Conservation (phyloP, 2,329 filamentous ascomycete genomes). For the Monilinia fructicola region DNA sequence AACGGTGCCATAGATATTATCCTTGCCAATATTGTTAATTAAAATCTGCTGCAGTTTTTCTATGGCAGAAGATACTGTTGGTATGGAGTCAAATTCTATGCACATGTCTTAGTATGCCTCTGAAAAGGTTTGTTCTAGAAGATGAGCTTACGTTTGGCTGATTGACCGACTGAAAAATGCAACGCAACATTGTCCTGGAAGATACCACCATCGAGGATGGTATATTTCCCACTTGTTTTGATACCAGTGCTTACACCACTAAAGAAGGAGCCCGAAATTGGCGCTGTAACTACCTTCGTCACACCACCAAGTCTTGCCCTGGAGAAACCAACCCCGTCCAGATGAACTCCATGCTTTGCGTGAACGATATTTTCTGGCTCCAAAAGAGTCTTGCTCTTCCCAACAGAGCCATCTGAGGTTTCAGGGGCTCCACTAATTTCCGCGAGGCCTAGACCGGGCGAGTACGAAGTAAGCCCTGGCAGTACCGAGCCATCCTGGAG, state of each 20-base stretch:
- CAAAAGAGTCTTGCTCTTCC: constrained; percentile 34
- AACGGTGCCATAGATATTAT: constrained; percentile 44
- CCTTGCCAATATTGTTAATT: constrained; percentile 40
- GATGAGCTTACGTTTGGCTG: constrained; percentile 39
- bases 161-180: constrained; percentile 45
- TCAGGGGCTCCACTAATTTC: constrained; percentile 49
- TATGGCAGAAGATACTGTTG: constrained; percentile 39
- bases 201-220: constrained; percentile 44
- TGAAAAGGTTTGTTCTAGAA: neutral
- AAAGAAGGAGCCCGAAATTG: constrained; percentile 40
- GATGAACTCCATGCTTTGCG: constrained; percentile 45
- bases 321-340: constrained; percentile 45
- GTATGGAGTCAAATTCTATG: constrained; percentile 33
- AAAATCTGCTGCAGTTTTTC: constrained; percentile 43
- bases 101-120: constrained; percentile 16
- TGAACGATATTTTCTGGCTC: constrained; percentile 41
- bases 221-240: constrained; percentile 43
- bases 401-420: constrained; percentile 50
- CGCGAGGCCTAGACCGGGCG: constrained; percentile 48
- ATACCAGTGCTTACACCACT: constrained; percentile 48
- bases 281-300: constrained; percentile 47
- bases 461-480: constrained; percentile 52
- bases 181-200: constrained; percentile 47
- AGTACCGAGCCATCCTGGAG: constrained; percentile 50
- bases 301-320: constrained; percentile 48